These are phyloP conservation scores for Friedmanniomyces endolithicus DNA, from an alignment of 495 filamentous ascomycete genomes.

Conservation along the genomic window DNA sequence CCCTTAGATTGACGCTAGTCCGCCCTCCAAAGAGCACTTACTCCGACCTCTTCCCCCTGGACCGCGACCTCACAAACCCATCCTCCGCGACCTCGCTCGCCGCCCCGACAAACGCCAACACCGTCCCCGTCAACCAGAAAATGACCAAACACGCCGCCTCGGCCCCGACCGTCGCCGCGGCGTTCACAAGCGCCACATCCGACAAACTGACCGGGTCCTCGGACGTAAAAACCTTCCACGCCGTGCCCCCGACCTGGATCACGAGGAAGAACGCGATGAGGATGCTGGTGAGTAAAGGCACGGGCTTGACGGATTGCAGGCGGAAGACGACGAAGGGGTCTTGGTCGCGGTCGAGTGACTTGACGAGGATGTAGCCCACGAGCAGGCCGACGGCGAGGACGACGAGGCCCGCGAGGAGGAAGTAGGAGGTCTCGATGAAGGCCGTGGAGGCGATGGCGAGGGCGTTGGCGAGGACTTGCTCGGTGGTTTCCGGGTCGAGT, in stretches of 20 bases:
- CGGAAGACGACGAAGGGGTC: slow-evolving; percentile 1
- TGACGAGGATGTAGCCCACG: slow-evolving; percentile 1
- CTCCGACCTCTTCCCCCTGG: not conserved
- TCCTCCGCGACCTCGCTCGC: not conserved
- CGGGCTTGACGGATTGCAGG: not conserved
- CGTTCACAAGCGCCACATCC: not conserved
- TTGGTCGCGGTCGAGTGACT: not conserved
- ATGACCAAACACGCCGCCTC: not conserved
- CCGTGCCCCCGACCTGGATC: not conserved
- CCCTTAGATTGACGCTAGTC: no score
- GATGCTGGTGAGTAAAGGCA: not conserved
- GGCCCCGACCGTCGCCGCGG: not conserved
- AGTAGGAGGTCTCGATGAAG: slow-evolving; percentile 1
- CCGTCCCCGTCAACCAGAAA: not conserved
- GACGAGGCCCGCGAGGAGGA: slow-evolving; percentile 3
- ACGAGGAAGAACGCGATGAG: not conserved
- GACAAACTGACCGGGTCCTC: not conserved
- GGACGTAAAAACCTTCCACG: not conserved
- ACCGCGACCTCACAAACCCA: not conserved
- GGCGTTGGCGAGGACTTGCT: not conserved
- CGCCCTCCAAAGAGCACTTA: no score
- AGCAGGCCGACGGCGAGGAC: not conserved
- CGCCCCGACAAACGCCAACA: not conserved
- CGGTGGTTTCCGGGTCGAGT: not conserved
- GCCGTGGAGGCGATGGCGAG: not conserved